Evolutionary conservation across 2,329 filamentous ascomycete species (phyloP), one percentile per base, ranked within the genome.

Genomic region (Apiospora saccharicola): DNA sequence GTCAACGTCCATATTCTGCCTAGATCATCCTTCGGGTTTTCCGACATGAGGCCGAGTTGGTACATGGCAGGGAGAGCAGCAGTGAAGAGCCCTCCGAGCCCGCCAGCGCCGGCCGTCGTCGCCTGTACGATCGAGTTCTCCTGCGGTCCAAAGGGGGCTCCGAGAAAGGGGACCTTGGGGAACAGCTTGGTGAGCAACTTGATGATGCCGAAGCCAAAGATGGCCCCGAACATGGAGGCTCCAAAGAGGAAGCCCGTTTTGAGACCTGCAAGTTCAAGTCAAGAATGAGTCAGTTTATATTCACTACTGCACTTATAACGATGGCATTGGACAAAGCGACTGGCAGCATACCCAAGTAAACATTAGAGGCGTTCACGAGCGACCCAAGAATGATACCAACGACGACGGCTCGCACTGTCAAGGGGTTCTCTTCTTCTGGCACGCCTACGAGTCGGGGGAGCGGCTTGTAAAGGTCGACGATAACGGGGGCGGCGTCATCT

Each of bases 1-100:
- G 90, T 91, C 74, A 92, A 84, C 41, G 88, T 88, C 71, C 91
- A 83, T 68, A 92, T 86, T 44, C 88, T 84, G 71, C 85, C 84
- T 75, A 90, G 90, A 76, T 91, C 89, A 13, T 85, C 79, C 70
- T 81, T 80, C 4, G 87, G 87, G 6, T 82, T 83, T 10, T 13
- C 2, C 22, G 77, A 76, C 74, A 89, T 79, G 44, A 89, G 82
- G 1, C 81, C 77, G 67, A 90, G 82, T 75, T 86, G 86, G 78
- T 90, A 89, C 76, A 90, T 82, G 37, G 88, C 88, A 10, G 88
- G 88, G 51, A 89, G 85, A 69, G 85, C 87, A 22, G 86, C 88
- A 30, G 89, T 83, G 78, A 90, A 90, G 75, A 90, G 87, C 71
- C 82, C 84, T 49, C 84, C 83, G 14, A 89, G 83, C 75, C 87